Percentiles rank a stretch among this genome's conserved stretches.
phyloP scores from a whole-genome alignment of 192 early-diverging fungal species.

The Backusella westeae region DNA sequence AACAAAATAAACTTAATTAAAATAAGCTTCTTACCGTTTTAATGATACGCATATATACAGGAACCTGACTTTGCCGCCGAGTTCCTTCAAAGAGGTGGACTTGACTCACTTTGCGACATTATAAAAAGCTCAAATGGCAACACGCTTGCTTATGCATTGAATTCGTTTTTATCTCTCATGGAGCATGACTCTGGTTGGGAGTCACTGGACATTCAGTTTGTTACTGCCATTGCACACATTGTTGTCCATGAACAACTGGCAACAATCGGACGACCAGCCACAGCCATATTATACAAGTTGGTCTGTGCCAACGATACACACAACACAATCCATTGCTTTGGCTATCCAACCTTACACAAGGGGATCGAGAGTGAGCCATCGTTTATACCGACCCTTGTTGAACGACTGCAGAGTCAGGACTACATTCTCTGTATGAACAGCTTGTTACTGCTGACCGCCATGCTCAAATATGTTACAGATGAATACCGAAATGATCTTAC shows the following conservation, averaged over 20 bases:
- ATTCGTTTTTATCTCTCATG: conserved; percentile 60
- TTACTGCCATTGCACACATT: conserved; percentile 52
- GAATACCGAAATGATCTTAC: conserved; percentile 45
- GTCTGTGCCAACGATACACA: conserved; percentile 38
- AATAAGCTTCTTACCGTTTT: too few species aligned
- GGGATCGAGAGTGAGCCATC: conserved; percentile 46
- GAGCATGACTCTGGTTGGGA: conserved; percentile 70
- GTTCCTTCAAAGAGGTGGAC: conserved; percentile 55
- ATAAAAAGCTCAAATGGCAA: conserved; percentile 60
- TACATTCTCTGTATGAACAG: conserved; percentile 64
- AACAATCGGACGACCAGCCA: conserved; percentile 70
- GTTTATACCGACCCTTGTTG: conserved; percentile 51
- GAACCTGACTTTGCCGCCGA: conserved; percentile 65
- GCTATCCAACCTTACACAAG: conserved; percentile 33
- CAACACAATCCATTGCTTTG: neutral
- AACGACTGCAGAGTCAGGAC: conserved; percentile 57
- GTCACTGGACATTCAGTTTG: conserved; percentile 43
- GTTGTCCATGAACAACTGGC: conserved; percentile 65
- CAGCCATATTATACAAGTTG: conserved; percentile 66
- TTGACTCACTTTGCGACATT: conserved; percentile 54
- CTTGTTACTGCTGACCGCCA: conserved; percentile 57
- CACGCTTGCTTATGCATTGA: conserved; percentile 68
- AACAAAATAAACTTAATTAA: neutral
- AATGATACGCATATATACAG: conserved; percentile 22
- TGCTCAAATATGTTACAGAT: conserved; percentile 62